Conservation (phyloP, 352 stramenopile species). For the Phytophthora nicotianae region DNA sequence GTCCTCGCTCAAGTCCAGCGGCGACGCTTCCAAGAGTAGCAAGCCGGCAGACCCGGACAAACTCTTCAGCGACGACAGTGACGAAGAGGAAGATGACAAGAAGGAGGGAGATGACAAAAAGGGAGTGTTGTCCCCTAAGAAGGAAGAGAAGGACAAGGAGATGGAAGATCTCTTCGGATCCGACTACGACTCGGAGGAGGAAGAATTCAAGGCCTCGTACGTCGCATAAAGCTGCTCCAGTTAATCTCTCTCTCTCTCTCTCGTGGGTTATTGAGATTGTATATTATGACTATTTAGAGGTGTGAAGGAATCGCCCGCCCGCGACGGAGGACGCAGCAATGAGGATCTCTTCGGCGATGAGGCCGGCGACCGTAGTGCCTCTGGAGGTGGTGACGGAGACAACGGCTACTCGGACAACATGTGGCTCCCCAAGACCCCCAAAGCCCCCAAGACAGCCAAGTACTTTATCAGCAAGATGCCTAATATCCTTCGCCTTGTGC, state of each 20-base stretch:
- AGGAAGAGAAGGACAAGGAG: conserved; percentile 76
- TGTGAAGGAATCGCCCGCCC: conserved; percentile 82
- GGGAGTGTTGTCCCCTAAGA: conserved; percentile 28
- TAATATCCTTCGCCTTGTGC: conserved; percentile 85
- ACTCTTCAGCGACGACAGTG: conserved; percentile 79
- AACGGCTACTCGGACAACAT: conserved; percentile 57
- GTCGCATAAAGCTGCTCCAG: conserved; percentile 11
- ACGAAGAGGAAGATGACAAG: conserved; percentile 43
- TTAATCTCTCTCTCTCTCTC: conserved; percentile 3
- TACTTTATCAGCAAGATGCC: conserved; percentile 85
- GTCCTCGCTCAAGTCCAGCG: conserved; percentile 30
- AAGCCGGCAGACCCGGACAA: conserved; percentile 45
- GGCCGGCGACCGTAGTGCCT: conserved; percentile 30
- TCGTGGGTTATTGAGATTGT: conserved; percentile 7
- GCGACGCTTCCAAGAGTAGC: conserved; percentile 3
- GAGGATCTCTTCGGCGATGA: conserved; percentile 56
- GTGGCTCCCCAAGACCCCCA: conserved; percentile 81
- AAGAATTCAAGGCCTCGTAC: conserved; percentile 89
- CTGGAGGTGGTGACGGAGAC: conserved; percentile 33
- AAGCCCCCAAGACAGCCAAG: conserved; percentile 59
- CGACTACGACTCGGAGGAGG: conserved; percentile 89
- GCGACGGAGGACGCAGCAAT: conserved; percentile 57
- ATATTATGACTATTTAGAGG: conserved; percentile 47
- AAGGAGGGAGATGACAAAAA: conserved; percentile 28
- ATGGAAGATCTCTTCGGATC: conserved; percentile 91